phyloP scores from a whole-genome alignment of 768 basidiomycete species.

The Boletus reticulatus region DNA sequence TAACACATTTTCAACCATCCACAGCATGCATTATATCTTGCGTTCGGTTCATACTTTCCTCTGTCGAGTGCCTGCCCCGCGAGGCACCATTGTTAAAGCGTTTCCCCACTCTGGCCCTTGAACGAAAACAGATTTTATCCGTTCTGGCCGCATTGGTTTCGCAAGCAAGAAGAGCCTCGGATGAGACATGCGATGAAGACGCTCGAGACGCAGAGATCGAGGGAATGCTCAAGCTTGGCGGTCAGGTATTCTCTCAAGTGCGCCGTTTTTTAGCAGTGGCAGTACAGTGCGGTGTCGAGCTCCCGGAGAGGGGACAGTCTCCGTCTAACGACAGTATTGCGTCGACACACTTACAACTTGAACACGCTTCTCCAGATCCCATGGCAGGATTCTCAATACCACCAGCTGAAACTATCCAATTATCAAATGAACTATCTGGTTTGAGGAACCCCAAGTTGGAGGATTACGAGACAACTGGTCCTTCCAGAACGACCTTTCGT shows the following conservation, averaged over 20 bases:
- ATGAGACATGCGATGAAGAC: conserved; percentile 43
- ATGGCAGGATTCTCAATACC: conserved; percentile 11
- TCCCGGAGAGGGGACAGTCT: conserved; percentile 50
- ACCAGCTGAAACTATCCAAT: not conserved
- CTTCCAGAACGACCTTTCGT: conserved; percentile 37
- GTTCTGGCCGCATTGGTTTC: conserved; percentile 80
- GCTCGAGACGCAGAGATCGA: conserved; percentile 57
- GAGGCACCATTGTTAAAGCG: conserved; percentile 72
- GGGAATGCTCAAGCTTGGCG: conserved; percentile 76
- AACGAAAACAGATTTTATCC: conserved; percentile 79
- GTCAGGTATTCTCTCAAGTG: conserved; percentile 79
- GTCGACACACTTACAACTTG: conserved; percentile 15
- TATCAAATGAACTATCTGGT: conserved; percentile 23
- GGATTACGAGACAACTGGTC: conserved; percentile 17
- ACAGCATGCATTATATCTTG: conserved; percentile 94
- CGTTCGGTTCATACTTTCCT: conserved; percentile 81
- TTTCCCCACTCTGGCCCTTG: conserved; percentile 65
- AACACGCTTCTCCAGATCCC: conserved; percentile 15
- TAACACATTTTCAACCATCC: conserved; percentile 87
- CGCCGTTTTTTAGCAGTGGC: conserved; percentile 76
- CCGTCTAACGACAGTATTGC: conserved; percentile 20
- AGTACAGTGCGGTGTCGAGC: conserved; percentile 68
- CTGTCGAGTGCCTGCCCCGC: conserved; percentile 80
- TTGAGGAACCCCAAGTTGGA: conserved; percentile 31
- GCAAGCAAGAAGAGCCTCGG: conserved; percentile 68